Base-by-base conservation (phyloP, 2,329 filamentous ascomycete species). In the Lojkania enalia region DNA sequence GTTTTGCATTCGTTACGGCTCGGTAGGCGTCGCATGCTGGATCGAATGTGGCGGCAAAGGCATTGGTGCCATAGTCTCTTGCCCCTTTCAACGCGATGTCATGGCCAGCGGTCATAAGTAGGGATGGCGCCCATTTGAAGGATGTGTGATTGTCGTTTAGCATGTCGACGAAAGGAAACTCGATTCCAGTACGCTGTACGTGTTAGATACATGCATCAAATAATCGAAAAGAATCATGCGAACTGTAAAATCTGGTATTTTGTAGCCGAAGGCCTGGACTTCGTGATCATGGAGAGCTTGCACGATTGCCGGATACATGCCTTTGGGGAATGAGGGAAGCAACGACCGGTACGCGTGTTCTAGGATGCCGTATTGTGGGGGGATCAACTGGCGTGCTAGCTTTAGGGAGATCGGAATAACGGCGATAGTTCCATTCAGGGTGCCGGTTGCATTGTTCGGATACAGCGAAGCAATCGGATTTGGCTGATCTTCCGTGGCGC, bases 161-260 rank as follows among this genome's bases (percentile, higher is more conserved):
- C 4, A 79, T 56, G 55, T 81, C 79, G 27, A 82, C 47, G 57
- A 82, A 83, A 0, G 80, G 80, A 45, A 81, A 82, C 51, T 78
- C 74, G 48, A 80, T 73, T 6, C 75, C 73, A 14, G 74, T 65
- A 27, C 75, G 75, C 78, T 81, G 41, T 9, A 3, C 5, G 16
- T 20, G 53, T 64, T 43, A 60, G 54, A 11, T 42, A 41, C 38
- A 20, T 42, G 18, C 44, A 35, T n/a, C 7, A 16, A 21, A 5
- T 20, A 52, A 48, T 21, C 48, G 49, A n/a, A 42, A 46, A 5
- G 35, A 18, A 20, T 20, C 23, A n/a, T 11, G 27, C 15, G 55
- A 63, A 79, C 76, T 18, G 73, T 70, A 38, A 80, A 80, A 55
- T 80, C 77, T 0, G 72, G 63, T 5, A 77, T 62, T 2, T 66